These are phyloP conservation scores for Exophiala bonariae DNA, from an alignment of 2,329 filamentous ascomycete species.

Conservation along the genomic window DNA sequence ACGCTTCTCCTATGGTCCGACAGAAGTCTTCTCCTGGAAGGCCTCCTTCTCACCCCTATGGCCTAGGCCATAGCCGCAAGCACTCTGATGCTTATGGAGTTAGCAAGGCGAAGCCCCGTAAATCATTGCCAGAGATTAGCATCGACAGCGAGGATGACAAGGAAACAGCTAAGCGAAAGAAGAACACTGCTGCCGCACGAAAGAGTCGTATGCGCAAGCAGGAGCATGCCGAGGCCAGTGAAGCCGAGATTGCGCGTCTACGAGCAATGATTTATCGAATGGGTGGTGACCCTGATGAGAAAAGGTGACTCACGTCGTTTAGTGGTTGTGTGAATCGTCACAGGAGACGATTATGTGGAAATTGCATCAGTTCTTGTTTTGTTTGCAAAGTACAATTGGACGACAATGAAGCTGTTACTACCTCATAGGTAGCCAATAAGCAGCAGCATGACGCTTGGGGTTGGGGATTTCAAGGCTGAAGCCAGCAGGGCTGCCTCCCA, in stretches of 20 bases:
- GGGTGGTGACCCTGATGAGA: conserved; percentile 26
- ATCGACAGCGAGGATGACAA: conserved; percentile 71
- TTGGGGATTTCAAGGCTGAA: conserved; percentile 21
- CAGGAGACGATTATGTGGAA: too few relatives aligned
- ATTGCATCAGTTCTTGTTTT: conserved; percentile 1
- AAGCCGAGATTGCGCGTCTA: conserved; percentile 39
- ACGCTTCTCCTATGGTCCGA: conserved; percentile 26
- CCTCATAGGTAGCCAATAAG: conserved; percentile 12
- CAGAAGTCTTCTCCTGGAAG: conserved; percentile 37
- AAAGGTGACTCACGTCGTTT: conserved; percentile 6
- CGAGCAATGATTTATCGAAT: conserved; percentile 25
- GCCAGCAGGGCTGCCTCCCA: conserved; percentile 23
- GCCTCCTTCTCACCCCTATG: conserved; percentile 31
- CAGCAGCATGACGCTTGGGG: conserved; percentile 26
- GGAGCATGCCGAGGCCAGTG: conserved; percentile 69
- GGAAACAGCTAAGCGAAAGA: conserved; percentile 82
- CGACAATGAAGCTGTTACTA: conserved; percentile 20
- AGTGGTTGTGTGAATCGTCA: background rate
- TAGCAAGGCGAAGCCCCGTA: conserved; percentile 63
- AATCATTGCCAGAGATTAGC: conserved; percentile 71
- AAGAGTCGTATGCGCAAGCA: conserved; percentile 85
- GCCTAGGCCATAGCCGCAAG: conserved; percentile 52
- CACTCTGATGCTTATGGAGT: conserved; percentile 70
- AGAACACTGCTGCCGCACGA: conserved; percentile 84
- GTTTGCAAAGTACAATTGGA: conserved; percentile 15